Evolutionary conservation across 202 grass and related monocot genomes (phyloP).

Genomic region (Eragrostis tef): DNA sequence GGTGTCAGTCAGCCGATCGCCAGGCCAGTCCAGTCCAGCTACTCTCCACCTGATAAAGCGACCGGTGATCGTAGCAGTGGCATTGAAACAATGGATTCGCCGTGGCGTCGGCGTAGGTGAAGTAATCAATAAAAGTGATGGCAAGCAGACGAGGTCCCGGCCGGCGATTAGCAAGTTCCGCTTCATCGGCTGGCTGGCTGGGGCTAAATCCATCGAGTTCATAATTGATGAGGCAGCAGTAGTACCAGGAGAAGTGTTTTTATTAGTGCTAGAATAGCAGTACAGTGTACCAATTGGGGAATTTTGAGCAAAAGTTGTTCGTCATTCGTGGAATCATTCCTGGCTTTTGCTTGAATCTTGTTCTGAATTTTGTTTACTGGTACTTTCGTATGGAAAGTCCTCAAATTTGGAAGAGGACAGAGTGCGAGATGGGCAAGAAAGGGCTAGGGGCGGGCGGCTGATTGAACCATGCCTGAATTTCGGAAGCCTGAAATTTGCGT

Average conservation of each 20-base stretch:
- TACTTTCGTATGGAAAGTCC: too few species aligned
- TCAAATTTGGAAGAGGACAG: not conserved
- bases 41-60: constrained; percentile 34
- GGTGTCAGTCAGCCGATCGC: constrained; percentile 5
- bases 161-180: not conserved
- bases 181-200: too few species aligned
- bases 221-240: not conserved
- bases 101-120: constrained; percentile 40
- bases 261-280: not conserved
- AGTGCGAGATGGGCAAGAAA: not conserved
- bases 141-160: not conserved
- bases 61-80: constrained; percentile 3
- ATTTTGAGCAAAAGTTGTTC: not conserved
- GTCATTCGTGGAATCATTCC: not conserved
- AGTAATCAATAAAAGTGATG: constrained; percentile 43
- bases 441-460: too few species aligned
- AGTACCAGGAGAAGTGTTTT: too few species aligned
- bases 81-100: constrained; percentile 44
- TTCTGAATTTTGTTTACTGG: not conserved
- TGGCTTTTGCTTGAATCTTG: not conserved
- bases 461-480: too few species aligned
- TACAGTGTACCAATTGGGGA: not conserved
- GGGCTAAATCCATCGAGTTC: too few species aligned
- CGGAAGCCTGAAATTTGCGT: not conserved
- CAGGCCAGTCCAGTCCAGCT: not conserved